Evolutionary conservation across 2,329 filamentous ascomycete genomes (phyloP).

Genomic region (Neofusicoccum sp.): DNA sequence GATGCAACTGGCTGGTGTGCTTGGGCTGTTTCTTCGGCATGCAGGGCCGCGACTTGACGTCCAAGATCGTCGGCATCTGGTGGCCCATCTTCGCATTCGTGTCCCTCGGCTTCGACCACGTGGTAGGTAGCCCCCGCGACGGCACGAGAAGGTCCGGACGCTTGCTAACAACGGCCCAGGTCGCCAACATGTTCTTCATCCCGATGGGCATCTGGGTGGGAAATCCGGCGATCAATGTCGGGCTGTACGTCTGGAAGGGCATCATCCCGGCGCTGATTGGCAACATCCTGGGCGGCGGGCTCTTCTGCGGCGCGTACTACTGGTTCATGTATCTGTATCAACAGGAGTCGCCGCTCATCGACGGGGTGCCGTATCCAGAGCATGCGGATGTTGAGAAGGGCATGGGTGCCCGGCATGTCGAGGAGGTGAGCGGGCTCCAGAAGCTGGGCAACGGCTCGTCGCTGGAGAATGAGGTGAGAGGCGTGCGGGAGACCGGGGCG

Average conservation of each 20-base stretch:
- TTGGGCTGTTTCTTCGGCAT: conserved; percentile 26
- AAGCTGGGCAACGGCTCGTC: background rate
- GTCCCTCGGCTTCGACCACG: conserved; percentile 28
- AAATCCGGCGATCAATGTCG: conserved; percentile 23
- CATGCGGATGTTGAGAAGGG: background rate
- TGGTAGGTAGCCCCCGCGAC: conserved; percentile 5
- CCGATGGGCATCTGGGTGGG: conserved; percentile 28
- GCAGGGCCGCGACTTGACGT: conserved; percentile 24
- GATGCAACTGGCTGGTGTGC: conserved; percentile 27
- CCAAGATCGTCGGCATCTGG: conserved; percentile 31
- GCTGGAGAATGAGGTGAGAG: background rate
- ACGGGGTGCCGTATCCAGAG: conserved; percentile 11
- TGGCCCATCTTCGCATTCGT: conserved; percentile 28
- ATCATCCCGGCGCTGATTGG: conserved; percentile 28
- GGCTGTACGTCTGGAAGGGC: conserved; percentile 31
- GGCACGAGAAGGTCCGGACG: too few species aligned
- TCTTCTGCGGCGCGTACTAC: conserved; percentile 14
- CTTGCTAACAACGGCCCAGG: background rate
- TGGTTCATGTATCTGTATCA: conserved; percentile 15
- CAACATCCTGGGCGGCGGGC: conserved; percentile 25
- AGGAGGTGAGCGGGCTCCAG: background rate
- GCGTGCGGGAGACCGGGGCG: background rate
- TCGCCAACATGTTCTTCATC: conserved; percentile 32
- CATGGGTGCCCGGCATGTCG: background rate
- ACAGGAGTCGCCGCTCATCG: conserved; percentile 7